A percentile compares a stretch with the other conserved stretches of the same genome.
Conservation (phyloP, 306 rosid species). For the Ormosia semicastrata region DNA sequence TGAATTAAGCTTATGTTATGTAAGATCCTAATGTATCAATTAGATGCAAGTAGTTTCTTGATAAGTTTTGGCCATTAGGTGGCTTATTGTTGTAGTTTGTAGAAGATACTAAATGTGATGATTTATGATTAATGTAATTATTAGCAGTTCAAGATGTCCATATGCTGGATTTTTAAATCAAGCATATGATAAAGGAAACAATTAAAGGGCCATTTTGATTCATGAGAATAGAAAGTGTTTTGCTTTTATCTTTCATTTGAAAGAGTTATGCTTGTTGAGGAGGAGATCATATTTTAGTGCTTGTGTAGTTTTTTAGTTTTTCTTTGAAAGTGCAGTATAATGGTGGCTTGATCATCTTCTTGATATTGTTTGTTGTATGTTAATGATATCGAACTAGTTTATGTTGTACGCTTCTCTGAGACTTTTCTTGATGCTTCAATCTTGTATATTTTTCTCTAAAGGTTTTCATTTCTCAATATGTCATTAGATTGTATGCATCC, state of each 20-base stretch:
- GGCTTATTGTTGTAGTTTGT: background rate
- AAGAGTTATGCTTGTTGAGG: background rate
- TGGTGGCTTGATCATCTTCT: background rate
- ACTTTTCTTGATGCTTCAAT: background rate
- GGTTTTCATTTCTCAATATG: background rate
- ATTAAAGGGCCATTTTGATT: background rate
- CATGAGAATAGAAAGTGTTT: background rate
- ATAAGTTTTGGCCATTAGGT: background rate
- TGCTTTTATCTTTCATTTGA: background rate
- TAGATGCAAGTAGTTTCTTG: background rate
- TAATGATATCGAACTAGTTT: background rate
- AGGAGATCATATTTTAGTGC: background rate
- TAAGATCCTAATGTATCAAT: background rate
- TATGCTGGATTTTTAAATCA: background rate
- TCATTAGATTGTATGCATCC: background rate
- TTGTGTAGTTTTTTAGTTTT: background rate
- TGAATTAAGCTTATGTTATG: background rate
- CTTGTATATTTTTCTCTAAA: background rate
- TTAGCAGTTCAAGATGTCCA: background rate
- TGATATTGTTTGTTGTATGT: background rate
- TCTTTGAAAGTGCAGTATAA: background rate
- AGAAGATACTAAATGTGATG: conserved; percentile 4
- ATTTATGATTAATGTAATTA: background rate
- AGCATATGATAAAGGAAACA: background rate
- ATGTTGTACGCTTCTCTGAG: background rate